Percentiles rank a stretch among this genome's conserved stretches.
Evolutionary conservation across 345 rosid genomes (phyloP).

Genomic region (Salix udensis): DNA sequence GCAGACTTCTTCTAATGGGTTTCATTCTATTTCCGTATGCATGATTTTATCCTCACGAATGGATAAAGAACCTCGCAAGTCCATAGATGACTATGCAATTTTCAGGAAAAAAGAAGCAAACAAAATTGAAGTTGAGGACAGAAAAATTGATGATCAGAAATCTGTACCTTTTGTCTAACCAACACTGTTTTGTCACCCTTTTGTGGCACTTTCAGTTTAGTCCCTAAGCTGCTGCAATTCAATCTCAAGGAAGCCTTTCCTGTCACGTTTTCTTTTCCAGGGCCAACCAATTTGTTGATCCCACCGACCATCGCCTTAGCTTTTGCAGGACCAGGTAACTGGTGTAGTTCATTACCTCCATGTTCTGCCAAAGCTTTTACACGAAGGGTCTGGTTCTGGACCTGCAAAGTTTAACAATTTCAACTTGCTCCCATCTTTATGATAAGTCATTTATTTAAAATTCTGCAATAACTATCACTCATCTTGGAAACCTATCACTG

Average conservation of each 20-base stretch:
- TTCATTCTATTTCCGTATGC: no score
- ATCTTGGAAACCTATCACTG: not conserved
- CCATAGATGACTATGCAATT: not conserved
- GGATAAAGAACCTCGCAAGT: not conserved
- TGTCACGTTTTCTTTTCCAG: constrained; percentile 42
- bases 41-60: not conserved
- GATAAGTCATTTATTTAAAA: not conserved
- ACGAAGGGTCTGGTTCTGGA: constrained; percentile 16
- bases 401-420: constrained; percentile 29
- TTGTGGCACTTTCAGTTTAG: constrained; percentile 16
- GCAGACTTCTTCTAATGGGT: no score
- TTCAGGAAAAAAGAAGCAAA: not conserved
- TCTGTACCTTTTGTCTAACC: constrained; percentile 39
- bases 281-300: constrained; percentile 11
- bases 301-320: constrained; percentile 17
- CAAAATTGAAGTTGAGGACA: not conserved
- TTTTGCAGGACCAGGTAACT: constrained; percentile 12
- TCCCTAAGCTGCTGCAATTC: constrained; percentile 22
- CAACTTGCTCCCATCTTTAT: constrained; percentile 1
- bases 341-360: constrained; percentile 24
- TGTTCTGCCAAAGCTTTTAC: constrained; percentile 24
- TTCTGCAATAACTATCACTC: not conserved
- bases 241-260: constrained; percentile 9
- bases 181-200: constrained; percentile 20
- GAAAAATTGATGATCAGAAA: not conserved